Percentiles rank a stretch among this genome's conserved stretches.
Conservation (phyloP, 176 grass and related monocot genomes). For the Cenchrus purpureus region DNA sequence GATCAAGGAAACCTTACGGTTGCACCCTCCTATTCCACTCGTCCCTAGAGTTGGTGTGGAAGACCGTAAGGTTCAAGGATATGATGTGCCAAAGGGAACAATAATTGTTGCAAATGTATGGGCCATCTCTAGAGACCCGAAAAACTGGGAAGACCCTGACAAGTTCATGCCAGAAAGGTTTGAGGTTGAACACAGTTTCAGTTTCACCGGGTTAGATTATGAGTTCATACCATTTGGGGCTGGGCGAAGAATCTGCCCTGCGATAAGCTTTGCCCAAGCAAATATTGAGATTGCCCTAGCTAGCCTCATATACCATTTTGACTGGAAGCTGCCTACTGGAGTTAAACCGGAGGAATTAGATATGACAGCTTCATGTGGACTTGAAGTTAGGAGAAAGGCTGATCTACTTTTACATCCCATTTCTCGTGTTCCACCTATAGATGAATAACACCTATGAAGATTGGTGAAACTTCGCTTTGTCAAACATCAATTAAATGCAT, state of each 20-base stretch:
- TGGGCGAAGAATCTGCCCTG: conserved; percentile 40
- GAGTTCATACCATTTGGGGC: conserved; percentile 48
- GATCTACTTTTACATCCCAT: conserved; percentile 21
- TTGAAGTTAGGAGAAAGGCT: not conserved
- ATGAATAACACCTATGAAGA: not conserved
- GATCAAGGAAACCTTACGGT: conserved; percentile 33
- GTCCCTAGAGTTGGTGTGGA: not conserved
- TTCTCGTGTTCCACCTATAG: not conserved
- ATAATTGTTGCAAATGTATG: conserved; percentile 39
- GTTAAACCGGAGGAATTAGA: not conserved
- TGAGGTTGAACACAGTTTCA: not conserved
- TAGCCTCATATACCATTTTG: conserved; percentile 38
- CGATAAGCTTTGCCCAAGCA: conserved; percentile 13
- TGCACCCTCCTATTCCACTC: conserved; percentile 37
- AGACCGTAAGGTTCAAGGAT: not conserved
- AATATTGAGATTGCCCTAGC: conserved; percentile 38
- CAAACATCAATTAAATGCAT: too few relatives aligned
- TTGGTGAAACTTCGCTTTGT: too few relatives aligned
- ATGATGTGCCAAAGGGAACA: conserved; percentile 32
- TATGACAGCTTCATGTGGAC: not conserved
- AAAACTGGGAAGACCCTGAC: conserved; percentile 35
- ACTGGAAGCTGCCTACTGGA: conserved; percentile 17
- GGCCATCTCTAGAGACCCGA: conserved; percentile 37
- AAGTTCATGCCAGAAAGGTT: conserved; percentile 53
- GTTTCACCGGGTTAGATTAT: conserved; percentile 26